Percentiles rank a stretch among this genome's conserved stretches.
Evolutionary conservation across 108 stramenopile species (phyloP).

Genomic region (Epithemia pelagica): DNA sequence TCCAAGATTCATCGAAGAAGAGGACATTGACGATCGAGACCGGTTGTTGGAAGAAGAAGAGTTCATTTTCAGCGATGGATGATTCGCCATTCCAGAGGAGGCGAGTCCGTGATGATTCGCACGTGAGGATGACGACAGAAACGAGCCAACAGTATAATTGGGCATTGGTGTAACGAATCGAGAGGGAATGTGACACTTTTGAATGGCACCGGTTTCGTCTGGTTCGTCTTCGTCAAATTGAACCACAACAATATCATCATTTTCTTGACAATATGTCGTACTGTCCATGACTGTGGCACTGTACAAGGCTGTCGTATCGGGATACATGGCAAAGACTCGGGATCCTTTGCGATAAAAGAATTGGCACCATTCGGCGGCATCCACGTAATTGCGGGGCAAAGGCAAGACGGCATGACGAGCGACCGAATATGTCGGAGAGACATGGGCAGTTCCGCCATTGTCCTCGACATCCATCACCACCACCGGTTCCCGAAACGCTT

Average conservation of each 20-base stretch:
- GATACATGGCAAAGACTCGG: constrained; percentile 75
- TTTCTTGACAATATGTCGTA: constrained; percentile 60
- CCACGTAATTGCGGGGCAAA: constrained; percentile 43
- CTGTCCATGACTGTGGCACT: constrained; percentile 68
- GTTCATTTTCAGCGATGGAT: too few relatives aligned
- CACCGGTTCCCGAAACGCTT: constrained; percentile 52
- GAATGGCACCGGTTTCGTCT: constrained; percentile 29
- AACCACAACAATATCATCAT: constrained; percentile 74
- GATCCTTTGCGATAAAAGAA: constrained; percentile 39
- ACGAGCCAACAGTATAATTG: constrained; percentile 43
- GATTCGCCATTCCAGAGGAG: too few relatives aligned
- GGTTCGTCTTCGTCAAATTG: constrained; percentile 75
- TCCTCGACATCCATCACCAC: constrained; percentile 63
- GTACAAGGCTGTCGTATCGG: constrained; percentile 62
- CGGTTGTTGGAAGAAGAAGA: too few relatives aligned
- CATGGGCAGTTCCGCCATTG: constrained; percentile 24
- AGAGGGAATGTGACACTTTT: constrained; percentile 59
- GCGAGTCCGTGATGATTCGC: neutral
- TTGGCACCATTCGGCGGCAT: constrained; percentile 61
- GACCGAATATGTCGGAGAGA: constrained; percentile 1
- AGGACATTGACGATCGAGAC: too few relatives aligned
- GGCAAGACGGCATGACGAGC: constrained; percentile 49
- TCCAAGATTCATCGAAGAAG: too few relatives aligned
- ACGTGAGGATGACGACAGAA: constrained; percentile 2
- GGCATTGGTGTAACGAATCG: constrained; percentile 68